Evolutionary conservation across 371 early-diverging fungal genomes (phyloP).

Genomic region (Paraphysoderma sedebokerense): DNA sequence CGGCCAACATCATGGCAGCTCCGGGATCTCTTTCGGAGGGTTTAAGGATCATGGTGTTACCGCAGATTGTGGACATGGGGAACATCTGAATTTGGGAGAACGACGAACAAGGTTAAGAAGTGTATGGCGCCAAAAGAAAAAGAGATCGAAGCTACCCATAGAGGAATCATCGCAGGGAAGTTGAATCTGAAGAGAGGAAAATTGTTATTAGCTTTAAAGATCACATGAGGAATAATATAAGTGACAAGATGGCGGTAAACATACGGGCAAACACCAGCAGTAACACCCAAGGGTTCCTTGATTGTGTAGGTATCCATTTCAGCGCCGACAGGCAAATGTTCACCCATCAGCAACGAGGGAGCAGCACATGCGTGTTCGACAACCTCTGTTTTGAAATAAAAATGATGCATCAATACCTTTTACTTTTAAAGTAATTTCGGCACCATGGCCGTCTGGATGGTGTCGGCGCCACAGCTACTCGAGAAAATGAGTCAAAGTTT

Average conservation of each 20-base stretch:
- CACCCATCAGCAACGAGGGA: conserved; percentile 65
- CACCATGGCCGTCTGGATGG: too few relatives aligned
- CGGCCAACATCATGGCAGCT: conserved; percentile 83
- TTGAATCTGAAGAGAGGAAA: conserved; percentile 23
- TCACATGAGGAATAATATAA: too few relatives aligned
- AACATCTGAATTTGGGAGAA: conserved; percentile 71
- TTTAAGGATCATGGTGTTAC: conserved; percentile 79
- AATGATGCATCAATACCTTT: too few relatives aligned
- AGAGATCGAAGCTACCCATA: conserved; percentile 3
- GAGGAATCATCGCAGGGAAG: conserved; percentile 91
- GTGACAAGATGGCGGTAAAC: too few relatives aligned
- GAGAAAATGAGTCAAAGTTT: too few relatives aligned
- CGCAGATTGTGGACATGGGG: conserved; percentile 79
- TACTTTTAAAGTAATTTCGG: too few relatives aligned
- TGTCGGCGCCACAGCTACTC: too few relatives aligned
- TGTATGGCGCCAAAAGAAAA: neutral
- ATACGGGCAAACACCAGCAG: conserved; percentile 89
- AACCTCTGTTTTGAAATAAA: conserved; percentile 39
- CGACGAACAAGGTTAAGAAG: conserved; percentile 5
- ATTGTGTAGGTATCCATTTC: conserved; percentile 94
- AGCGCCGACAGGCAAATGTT: conserved; percentile 59
- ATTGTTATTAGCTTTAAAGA: neutral
- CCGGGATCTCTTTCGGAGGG: conserved; percentile 93
- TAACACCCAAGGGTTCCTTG: conserved; percentile 88
- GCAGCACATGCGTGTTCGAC: conserved; percentile 79